Base-by-base conservation (phyloP, 2,329 filamentous ascomycete species). In the Claviceps purpurea region DNA sequence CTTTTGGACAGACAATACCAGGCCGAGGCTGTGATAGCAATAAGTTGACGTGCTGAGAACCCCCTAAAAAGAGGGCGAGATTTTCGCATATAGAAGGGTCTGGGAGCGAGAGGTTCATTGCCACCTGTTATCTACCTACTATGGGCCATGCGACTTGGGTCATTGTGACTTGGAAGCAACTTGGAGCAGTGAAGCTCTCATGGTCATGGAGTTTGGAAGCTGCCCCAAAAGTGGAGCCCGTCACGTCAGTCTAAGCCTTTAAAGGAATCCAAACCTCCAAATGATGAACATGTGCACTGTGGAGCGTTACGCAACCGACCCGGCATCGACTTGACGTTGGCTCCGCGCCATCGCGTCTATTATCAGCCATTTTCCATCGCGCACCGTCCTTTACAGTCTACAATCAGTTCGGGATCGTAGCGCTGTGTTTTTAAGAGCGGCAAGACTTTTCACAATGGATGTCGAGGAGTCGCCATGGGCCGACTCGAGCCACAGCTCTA, bases 391-490 rank as follows among this genome's bases (percentile, higher is more conserved):
- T 26, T 52, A 18, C n/a, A 38, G 16, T 18, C 14, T 13, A 26
- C 44, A 34, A 4, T 20, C 44, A 34, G 38, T 14, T 20, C 10
- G 37, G 45, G 38, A 45, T 20, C 13, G 22, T 34, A 44, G 30
- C 48, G 30, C 42, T 42, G 37, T 42, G 34, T 18, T 40, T 47
- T 34, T 22, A 48, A 55, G 40, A 26, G 14, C 37, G 48, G 39
- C 50, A 37, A 50, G 14, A 47, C 39, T 39, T 51, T 49, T 56
- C 59, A 54, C 57, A 53, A 76, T 76, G 73, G 73, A 76, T 58
- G 68, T 75, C 56, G 72, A 74, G 63, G 72, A 77, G 60, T 75
- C 74, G 51, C 75, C 75, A 18, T 78, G 75, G 75, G 75, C 74
- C 60, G 75, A 77, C 62, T 69, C 72, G 39, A 62, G 59, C 56